Percentiles rank a stretch among this genome's conserved stretches.
phyloP scores from a whole-genome alignment of 805 yeast species.

The Candida oleophila region DNA sequence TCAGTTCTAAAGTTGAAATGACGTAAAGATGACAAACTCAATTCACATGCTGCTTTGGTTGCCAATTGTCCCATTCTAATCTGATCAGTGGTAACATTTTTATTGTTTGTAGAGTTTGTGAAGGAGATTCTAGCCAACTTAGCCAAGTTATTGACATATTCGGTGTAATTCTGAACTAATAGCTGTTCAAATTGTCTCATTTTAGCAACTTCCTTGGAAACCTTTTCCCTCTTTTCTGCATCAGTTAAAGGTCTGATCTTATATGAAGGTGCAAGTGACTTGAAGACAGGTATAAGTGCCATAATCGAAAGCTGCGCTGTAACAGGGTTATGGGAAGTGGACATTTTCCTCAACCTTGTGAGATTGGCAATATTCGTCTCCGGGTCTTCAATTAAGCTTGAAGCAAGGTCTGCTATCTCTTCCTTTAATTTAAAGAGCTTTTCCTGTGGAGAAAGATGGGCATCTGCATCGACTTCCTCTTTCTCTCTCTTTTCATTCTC shows the following conservation, averaged over 20 bases:
- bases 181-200: conserved; percentile 80
- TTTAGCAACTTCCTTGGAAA: conserved; percentile 76
- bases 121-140: conserved; percentile 39
- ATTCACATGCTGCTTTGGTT: conserved; percentile 75
- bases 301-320: conserved; percentile 70
- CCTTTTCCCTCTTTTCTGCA: conserved; percentile 76
- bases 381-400: conserved; percentile 78
- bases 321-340: conserved; percentile 62
- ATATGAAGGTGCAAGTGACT: conserved; percentile 84
- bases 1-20: conserved; percentile 84
- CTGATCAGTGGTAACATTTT: conserved; percentile 29
- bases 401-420: conserved; percentile 79
- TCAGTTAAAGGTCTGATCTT: conserved; percentile 81
- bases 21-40: conserved; percentile 58
- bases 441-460: conserved; percentile 50
- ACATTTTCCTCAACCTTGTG: conserved; percentile 67
- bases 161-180: conserved; percentile 65
- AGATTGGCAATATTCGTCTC: conserved; percentile 74
- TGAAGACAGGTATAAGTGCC: conserved; percentile 82
- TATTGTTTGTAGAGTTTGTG: conserved; percentile 36
- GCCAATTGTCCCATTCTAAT: conserved; percentile 57
- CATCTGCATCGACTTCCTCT: conserved; percentile 42
- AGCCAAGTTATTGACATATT: conserved; percentile 58
- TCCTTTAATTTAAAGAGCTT: conserved; percentile 66
- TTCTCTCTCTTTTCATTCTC: conserved; percentile 28